Evolutionary conservation across 2,329 filamentous ascomycete species (phyloP), one percentile per base, ranked within the genome.

Genomic region (Aspergillus fischeri): DNA sequence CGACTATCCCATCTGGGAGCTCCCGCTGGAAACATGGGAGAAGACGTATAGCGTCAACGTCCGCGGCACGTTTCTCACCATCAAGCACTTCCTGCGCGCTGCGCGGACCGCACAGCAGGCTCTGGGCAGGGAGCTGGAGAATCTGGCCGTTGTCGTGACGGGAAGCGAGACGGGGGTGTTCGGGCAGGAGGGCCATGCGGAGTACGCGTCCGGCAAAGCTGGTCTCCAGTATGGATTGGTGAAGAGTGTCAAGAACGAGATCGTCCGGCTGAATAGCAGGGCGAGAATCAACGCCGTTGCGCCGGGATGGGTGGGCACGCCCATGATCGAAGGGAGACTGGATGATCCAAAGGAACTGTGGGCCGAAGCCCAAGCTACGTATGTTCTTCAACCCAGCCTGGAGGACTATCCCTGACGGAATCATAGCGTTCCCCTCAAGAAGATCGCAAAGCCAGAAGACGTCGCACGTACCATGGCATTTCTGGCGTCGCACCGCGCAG

Each of bases 241-340:
- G 5, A 75, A 73, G 38, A 78, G 74, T 0, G 79, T 83, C 10
- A 83, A 83, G 70, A 81, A 83, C 54, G 81, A 84, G 60, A 82
- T 84, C 53, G 75, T 81, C 7, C 73, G 74, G 9, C 63, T 84
- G 54, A 83, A 83, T 55, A 63, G 69, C 0, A 78, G 75, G 54
- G 82, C 77, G 9, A 71, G 81, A 20, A 81, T 83, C 57, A 83
- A 83, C 69, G 78, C 80, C 51, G 78, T 83, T 4, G 77, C 78
- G 6, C 77, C 78, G 2, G 79, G 77, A 3, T 79, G 77, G 75
- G 75, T 80, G 2, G 73, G 80, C 57, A 80, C 77, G 1, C 71
- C 75, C 42, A 61, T 80, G 50, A 80, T 80, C 54, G 77, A 78
- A 32, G 79, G 79, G 41, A 70, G 79, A 20, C 67, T 81, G 35